phyloP scores from a whole-genome alignment of 306 rosid species.

The Pterocarpus santalinus region DNA sequence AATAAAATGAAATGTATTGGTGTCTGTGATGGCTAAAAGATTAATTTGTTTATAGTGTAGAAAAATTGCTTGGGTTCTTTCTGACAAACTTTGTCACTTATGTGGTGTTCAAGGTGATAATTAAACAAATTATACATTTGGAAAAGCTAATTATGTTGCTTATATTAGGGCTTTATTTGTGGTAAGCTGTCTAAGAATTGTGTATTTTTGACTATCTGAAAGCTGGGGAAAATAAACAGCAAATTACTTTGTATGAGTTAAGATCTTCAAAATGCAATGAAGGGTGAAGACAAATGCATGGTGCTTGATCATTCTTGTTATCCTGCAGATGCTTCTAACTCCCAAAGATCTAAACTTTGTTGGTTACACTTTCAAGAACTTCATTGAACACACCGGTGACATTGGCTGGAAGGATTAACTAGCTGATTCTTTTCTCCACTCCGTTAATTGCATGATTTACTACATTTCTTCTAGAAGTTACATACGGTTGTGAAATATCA shows the following conservation, averaged over 20 bases:
- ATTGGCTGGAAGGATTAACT: no score
- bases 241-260: neutral
- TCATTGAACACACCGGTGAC: no score
- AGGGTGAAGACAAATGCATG: no score
- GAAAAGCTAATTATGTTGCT: slow-evolving; percentile 15
- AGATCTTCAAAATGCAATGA: no score
- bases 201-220: neutral
- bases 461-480: no score
- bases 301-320: no score
- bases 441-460: no score
- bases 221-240: neutral
- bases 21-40: neutral
- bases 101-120: neutral
- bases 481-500: no score
- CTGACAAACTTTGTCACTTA: neutral
- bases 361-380: no score
- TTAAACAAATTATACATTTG: neutral
- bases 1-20: neutral
- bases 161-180: neutral
- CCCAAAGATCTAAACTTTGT: no score
- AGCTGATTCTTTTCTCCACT: no score
- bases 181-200: neutral
- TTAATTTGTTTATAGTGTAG: neutral
- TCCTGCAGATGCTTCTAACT: no score
- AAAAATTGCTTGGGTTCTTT: neutral